Percentiles rank a stretch among this genome's conserved stretches.
Evolutionary conservation across 805 yeast species (phyloP).

Genomic region (Saccharomyces mikatae): DNA sequence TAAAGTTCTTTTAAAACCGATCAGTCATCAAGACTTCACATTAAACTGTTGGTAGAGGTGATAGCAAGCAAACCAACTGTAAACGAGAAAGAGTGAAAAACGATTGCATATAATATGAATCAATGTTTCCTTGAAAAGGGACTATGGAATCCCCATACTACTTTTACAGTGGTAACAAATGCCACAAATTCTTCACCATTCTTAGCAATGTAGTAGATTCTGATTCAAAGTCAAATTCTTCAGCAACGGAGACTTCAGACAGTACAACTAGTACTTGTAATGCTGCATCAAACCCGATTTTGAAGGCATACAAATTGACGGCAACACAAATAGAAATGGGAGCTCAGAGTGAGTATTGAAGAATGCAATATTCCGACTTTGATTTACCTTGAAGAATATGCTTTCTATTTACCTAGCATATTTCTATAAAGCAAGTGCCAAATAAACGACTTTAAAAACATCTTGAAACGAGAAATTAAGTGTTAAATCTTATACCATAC

Average conservation of each 20-base stretch:
- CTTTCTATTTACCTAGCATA: neutral
- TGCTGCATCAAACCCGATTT: neutral
- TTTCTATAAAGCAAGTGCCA: neutral
- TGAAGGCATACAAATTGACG: neutral
- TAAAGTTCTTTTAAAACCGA: too few species aligned
- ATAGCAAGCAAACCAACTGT: neutral
- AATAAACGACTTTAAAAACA: neutral
- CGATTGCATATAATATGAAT: neutral
- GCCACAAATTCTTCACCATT: neutral
- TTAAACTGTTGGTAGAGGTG: neutral
- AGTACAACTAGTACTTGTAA: neutral
- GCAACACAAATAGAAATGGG: neutral
- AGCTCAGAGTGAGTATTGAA: neutral
- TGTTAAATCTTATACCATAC: neutral
- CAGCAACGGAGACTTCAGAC: neutral
- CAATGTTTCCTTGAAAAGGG: neutral
- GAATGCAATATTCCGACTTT: neutral
- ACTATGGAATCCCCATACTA: neutral
- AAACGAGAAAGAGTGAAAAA: neutral
- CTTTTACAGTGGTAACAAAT: neutral
- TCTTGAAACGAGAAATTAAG: neutral
- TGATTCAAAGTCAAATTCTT: neutral
- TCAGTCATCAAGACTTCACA: neutral
- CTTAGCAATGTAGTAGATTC: neutral
- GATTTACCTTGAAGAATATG: neutral